Evolutionary conservation across 495 filamentous ascomycete genomes (phyloP).

Genomic region (Podospora pseudocomata): DNA sequence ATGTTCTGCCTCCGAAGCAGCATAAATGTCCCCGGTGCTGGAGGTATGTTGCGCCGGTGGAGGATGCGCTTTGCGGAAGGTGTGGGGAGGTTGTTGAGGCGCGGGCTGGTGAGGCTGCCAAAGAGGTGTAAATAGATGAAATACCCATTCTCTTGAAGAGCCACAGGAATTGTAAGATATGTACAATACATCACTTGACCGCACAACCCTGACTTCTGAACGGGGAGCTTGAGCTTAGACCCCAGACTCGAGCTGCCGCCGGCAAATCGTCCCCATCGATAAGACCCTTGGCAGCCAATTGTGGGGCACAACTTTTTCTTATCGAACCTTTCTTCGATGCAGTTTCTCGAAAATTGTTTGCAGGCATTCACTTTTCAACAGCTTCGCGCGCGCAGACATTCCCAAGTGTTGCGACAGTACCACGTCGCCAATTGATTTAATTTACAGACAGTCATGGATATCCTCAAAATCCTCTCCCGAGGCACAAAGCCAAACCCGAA

Average conservation of each 20-base stretch:
- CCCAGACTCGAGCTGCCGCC: not conserved
- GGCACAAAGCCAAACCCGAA: conserved; percentile 50
- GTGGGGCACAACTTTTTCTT: conserved; percentile 20
- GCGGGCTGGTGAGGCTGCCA: conserved; percentile 44
- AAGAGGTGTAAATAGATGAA: conserved; percentile 7
- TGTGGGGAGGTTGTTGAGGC: conserved; percentile 66
- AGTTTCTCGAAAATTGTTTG: conserved; percentile 15
- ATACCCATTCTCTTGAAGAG: not conserved
- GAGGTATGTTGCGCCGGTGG: conserved; percentile 62
- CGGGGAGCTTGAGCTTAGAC: not conserved
- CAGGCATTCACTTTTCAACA: not conserved
- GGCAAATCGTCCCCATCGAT: conserved; percentile 3
- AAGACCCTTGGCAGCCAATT: conserved; percentile 12
- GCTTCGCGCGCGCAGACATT: not conserved
- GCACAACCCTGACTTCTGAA: not conserved
- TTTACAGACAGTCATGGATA: conserved; percentile 50
- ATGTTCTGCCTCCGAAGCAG: conserved; percentile 63
- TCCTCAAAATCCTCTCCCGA: conserved; percentile 63
- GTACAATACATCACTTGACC: not conserved
- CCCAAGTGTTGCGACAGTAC: not conserved
- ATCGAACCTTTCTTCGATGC: conserved; percentile 5
- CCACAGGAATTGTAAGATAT: not conserved
- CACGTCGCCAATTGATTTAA: not conserved
- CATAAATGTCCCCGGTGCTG: conserved; percentile 84
- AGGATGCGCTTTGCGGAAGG: conserved; percentile 65